These are phyloP conservation scores for Hysterangium stoloniferum DNA, from an alignment of 768 basidiomycete species.

Conservation along the genomic window DNA sequence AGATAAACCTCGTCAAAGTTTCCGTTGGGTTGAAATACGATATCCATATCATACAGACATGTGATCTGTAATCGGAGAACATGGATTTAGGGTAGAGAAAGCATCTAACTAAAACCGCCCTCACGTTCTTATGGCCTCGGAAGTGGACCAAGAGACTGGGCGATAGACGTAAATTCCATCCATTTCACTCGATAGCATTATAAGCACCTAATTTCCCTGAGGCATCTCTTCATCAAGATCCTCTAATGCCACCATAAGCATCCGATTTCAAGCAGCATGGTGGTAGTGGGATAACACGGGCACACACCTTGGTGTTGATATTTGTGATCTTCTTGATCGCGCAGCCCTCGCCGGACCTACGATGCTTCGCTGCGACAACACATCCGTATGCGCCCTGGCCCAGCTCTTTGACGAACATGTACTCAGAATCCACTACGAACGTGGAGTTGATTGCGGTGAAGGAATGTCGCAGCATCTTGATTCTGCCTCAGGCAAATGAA, in stretches of 20 bases:
- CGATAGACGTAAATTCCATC: not conserved
- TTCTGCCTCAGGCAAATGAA: not conserved
- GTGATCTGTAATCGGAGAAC: conserved; percentile 55
- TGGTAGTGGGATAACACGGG: not conserved
- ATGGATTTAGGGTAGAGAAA: conserved; percentile 4
- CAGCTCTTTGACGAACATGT: conserved; percentile 93
- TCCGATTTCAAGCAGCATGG: conserved; percentile 19
- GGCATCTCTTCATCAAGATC: conserved; percentile 93
- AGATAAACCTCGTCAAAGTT: conserved; percentile 97
- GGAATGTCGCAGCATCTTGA: conserved; percentile 60
- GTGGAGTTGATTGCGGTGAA: conserved; percentile 81
- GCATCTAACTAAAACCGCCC: conserved; percentile 25
- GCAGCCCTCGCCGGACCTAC: conserved; percentile 76
- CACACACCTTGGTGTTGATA: conserved; percentile 75
- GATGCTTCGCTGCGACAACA: conserved; percentile 81
- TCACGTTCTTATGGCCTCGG: conserved; percentile 96
- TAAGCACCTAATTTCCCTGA: conserved; percentile 84
- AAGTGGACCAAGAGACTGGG: conserved; percentile 89
- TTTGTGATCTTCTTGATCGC: conserved; percentile 97
- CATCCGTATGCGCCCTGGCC: conserved; percentile 95
- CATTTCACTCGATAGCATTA: not conserved
- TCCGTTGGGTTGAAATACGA: conserved; percentile 84
- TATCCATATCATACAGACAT: conserved; percentile 97
- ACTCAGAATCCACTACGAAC: conserved; percentile 83
- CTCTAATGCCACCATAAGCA: conserved; percentile 38